These are phyloP conservation scores for Anthracocystis walkeri DNA, from an alignment of 1,284 basidiomycete genomes.

Conservation along the genomic window DNA sequence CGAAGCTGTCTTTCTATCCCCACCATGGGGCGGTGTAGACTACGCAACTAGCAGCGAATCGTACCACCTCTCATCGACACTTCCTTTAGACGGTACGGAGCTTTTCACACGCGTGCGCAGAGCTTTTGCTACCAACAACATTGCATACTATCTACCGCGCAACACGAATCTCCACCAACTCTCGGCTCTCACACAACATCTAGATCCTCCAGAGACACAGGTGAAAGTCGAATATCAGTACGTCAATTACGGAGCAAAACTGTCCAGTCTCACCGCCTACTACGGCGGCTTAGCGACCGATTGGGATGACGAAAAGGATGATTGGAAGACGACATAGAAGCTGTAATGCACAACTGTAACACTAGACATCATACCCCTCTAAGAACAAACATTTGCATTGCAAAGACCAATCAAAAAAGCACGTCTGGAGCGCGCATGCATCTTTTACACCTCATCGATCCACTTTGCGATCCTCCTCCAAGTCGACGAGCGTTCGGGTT, in stretches of 20 bases:
- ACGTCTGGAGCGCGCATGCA: too few relatives aligned
- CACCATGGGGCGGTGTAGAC: conserved; percentile 66
- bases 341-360: background rate
- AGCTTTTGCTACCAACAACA: conserved; percentile 39
- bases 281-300: conserved; percentile 71
- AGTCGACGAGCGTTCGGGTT: conserved; percentile 55
- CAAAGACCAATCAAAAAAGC: background rate
- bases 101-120: conserved; percentile 74
- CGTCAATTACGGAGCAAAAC: conserved; percentile 78
- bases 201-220: conserved; percentile 18
- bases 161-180: conserved; percentile 84
- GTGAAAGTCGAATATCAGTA: conserved; percentile 89
- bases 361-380: too few relatives aligned
- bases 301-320: conserved; percentile 46
- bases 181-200: conserved; percentile 37
- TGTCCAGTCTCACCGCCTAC: conserved; percentile 76
- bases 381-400: background rate
- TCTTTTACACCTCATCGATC: conserved; percentile 49
- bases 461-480: conserved; percentile 60
- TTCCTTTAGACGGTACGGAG: conserved; percentile 82
- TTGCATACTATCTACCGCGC: conserved; percentile 87
- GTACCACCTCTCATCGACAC: conserved; percentile 71
- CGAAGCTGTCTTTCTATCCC: conserved; percentile 54
- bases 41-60: conserved; percentile 36
- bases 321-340: conserved; percentile 23